Conservation (phyloP, 352 stramenopile genomes). For the Globisporangium nodosum region DNA sequence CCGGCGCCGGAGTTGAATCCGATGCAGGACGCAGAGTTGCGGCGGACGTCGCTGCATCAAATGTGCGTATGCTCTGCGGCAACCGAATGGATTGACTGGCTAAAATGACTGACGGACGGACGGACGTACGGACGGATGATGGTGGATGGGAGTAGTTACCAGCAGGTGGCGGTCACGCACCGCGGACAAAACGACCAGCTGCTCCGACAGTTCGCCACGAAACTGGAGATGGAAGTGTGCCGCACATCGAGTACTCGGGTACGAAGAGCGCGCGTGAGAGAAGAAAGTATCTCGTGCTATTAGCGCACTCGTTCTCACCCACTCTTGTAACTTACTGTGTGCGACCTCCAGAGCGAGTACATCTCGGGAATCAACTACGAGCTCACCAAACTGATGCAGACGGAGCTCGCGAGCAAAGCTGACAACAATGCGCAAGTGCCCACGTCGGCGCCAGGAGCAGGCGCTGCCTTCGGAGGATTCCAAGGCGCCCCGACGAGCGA, state of each 20-base stretch:
- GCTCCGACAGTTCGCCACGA: conserved; percentile 54
- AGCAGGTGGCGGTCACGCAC: conserved; percentile 52
- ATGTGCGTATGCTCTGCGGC: conserved; percentile 20
- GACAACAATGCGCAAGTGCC: not conserved
- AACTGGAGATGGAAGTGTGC: conserved; percentile 66
- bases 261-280: conserved; percentile 2
- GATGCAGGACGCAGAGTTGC: conserved; percentile 29
- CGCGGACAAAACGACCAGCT: conserved; percentile 42
- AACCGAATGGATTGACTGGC: conserved; percentile 1
- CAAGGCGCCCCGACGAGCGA: conserved; percentile 4
- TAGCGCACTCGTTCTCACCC: not conserved
- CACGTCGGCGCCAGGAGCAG: not conserved
- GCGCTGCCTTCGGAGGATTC: conserved; percentile 1
- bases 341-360: conserved; percentile 43
- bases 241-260: conserved; percentile 35
- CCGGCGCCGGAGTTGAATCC: conserved; percentile 15
- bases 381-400: conserved; percentile 58
- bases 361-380: conserved; percentile 47
- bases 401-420: conserved; percentile 18
- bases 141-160: conserved; percentile 32
- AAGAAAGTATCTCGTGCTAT: not conserved
- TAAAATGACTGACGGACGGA: not conserved
- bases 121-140: not conserved
- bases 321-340: not conserved
- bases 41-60: conserved; percentile 36